phyloP scores from a whole-genome alignment of 1,284 basidiomycete genomes.

The Pascua sp. region DNA sequence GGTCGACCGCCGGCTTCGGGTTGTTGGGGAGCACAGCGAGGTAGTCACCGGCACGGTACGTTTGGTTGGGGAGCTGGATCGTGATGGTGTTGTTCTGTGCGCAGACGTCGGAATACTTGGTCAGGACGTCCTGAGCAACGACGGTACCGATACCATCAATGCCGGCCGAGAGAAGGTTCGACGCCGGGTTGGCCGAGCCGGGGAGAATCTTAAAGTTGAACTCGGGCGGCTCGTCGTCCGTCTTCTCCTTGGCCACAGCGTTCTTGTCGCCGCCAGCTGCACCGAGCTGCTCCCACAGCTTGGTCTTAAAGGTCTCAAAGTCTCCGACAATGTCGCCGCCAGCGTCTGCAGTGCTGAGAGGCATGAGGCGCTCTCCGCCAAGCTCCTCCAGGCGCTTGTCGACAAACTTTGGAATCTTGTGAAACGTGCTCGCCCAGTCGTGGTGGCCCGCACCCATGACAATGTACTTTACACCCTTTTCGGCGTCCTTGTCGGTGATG shows the following conservation, averaged over 20 bases:
- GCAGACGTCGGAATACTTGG: background rate
- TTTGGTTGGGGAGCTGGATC: constrained; percentile 51
- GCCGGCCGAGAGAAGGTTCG: background rate
- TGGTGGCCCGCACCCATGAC: constrained; percentile 58
- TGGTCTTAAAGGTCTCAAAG: constrained; percentile 2
- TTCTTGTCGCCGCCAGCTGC: background rate
- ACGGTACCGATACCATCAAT: background rate
- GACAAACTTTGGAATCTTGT: constrained; percentile 53
- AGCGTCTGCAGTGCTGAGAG: background rate
- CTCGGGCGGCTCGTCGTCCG: background rate
- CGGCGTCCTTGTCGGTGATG: constrained; percentile 16
- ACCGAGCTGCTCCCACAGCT: constrained; percentile 2
- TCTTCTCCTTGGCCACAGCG: background rate
- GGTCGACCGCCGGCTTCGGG: constrained; percentile 35
- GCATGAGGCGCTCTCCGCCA: constrained; percentile 49
- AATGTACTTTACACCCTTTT: constrained; percentile 51
- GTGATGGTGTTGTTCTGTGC: constrained; percentile 36
- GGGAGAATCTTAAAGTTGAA: constrained; percentile 1
- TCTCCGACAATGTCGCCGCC: constrained; percentile 3
- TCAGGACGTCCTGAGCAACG: background rate
- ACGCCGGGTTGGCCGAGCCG: constrained; percentile 1
- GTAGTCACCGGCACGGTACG: constrained; percentile 54
- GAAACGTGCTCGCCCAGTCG: constrained; percentile 57
- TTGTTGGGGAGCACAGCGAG: constrained; percentile 45
- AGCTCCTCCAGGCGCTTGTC: constrained; percentile 49